Conservation (phyloP, 305 asterid species). For the Solanum hybrid region DNA sequence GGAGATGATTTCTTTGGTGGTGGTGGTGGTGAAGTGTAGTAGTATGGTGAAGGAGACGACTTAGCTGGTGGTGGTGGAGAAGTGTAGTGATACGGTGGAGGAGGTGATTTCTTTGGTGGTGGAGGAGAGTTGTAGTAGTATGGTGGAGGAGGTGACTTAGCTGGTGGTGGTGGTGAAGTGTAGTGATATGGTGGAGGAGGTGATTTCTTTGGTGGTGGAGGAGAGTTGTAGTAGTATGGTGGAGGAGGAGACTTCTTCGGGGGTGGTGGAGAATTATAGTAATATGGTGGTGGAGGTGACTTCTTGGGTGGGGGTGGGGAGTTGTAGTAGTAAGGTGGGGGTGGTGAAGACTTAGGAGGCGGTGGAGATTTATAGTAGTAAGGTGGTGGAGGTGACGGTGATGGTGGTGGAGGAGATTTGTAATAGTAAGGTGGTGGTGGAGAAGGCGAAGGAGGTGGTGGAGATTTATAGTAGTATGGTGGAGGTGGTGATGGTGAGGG, state of each 20-base stretch:
- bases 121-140: background rate
- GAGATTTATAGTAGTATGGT: background rate
- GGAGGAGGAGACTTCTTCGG: background rate
- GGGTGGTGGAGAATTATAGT: background rate
- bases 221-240: background rate
- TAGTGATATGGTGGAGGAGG: background rate
- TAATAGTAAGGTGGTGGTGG: background rate
- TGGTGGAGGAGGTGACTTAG: background rate
- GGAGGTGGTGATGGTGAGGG: conserved; percentile 9
- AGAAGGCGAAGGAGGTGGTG: background rate
- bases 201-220: background rate
- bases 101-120: background rate
- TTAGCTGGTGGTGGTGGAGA: background rate
- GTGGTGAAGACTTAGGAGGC: background rate
- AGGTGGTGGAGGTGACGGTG: background rate
- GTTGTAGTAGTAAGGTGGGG: background rate
- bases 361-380: background rate
- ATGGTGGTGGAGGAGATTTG: background rate
- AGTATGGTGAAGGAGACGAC: background rate
- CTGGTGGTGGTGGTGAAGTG: background rate
- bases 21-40: background rate
- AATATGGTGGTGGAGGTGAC: background rate
- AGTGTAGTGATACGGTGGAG: background rate
- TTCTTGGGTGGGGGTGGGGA: background rate
- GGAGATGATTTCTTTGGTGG: background rate